Evolutionary conservation across 495 filamentous ascomycete species (phyloP), one percentile per base, ranked within the genome.

Genomic region (Corynascus novoguineensis): DNA sequence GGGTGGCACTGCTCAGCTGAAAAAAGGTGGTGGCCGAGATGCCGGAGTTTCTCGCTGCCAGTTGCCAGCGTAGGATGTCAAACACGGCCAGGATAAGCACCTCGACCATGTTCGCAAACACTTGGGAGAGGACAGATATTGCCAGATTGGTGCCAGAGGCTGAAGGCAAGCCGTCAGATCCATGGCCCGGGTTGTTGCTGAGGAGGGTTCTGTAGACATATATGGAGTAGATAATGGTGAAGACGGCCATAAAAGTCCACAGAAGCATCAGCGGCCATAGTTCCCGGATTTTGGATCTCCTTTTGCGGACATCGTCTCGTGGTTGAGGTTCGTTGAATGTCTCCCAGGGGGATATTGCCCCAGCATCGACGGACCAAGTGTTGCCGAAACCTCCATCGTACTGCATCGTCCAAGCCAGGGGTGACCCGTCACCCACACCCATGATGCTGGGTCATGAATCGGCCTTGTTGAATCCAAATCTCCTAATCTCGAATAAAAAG

Each of bases 1-100:
- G 35, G 10, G 50, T 53, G 0, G 50, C 27, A 32, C 50, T 53
- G 25, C 50, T 41, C 35, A 53, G 50, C 22, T 53, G 50, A 24
- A 53, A 42, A 17, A 53, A 53, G 50, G 50, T 53, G 22, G 50
- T 41, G 4, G 50, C 50, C 11, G 34, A 53, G n/a, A 53, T 25
- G 34, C 50, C 50, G 10, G 37, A 15, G 1, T n/a, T 11, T n/a
- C 35, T 40, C 12, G 50, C 35, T 9, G 50, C 50, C 22, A 53
- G 50, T 15, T 53, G 50, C 50, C 50, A 53, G 4, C 50, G 50
- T 14, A 53, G 14, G 29, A 53, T 27, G 22, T 53, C 50, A 19
- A 53, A 53, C 0, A 31, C 21, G 4, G 35, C 50, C 2, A 21
- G 5, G 15, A 53, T 12, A 14, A 53, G 50, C 11, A 42, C 15